Base-by-base conservation (phyloP, 371 early-diverging fungal genomes). In the Cokeromyces recurvatus region DNA sequence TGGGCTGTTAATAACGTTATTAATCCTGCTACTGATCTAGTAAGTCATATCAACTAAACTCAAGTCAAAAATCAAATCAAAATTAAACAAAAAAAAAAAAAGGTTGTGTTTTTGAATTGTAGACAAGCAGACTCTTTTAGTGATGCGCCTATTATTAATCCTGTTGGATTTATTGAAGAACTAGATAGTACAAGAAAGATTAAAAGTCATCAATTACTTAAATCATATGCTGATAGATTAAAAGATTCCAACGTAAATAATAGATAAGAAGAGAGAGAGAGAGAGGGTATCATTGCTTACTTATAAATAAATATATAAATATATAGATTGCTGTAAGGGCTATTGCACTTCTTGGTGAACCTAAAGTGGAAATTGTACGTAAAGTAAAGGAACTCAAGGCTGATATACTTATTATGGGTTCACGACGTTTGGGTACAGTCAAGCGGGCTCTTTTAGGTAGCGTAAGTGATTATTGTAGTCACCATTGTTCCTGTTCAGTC, bases 331-430 rank as follows among this genome's bases (percentile, higher is more conserved):
- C 64, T 12, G 56, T 56, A 11, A 59, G 67, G 48, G 74, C 71
- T 10, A 66, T 72, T 50, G 64, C 66, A 12, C 51, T 69, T 42
- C 16, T 52, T 23, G 75, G 71, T 37, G 72, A 77, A 27, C 57
- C 72, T 8, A 62, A 62, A 17, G 53, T 62, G 8, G 77, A 77
- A 46, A 57, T 78, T 29, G 45, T 75, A 16, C 55, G 68, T 3
- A 69, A 75, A 38, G 57, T 53, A 8, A 41, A 37, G 1, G 74
- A 71, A 38, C 23, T 77, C 9, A 48, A 67, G 6, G 77, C 74
- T 1, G 70, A 74, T 48, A 47, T 55, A 7, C 38, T 77, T 16
- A 39, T 77, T 19, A 39, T 77, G 16, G 77, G 77, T 2, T 64
- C 62, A 29, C 64, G 77, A 15, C 62, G 62, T 38, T 32, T 77